phyloP scores from a whole-genome alignment of 2,329 filamentous ascomycete genomes.

The Alternaria solani region DNA sequence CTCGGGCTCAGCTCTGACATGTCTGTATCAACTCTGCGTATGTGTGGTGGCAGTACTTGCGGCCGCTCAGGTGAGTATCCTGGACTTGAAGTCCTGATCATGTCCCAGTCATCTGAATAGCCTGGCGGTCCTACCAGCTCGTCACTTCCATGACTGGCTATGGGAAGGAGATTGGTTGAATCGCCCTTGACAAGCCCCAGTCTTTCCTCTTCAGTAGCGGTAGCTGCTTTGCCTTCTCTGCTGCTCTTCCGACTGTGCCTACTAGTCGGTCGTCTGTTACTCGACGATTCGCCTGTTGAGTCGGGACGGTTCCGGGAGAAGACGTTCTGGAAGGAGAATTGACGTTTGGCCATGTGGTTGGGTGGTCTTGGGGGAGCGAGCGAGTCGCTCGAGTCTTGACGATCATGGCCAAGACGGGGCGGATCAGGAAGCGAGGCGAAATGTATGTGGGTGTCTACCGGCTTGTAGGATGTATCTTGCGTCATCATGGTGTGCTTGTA shows the following conservation, averaged over 20 bases:
- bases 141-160: constrained; percentile 32
- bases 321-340: constrained; percentile 92
- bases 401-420: constrained; percentile 42
- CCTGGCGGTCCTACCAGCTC: constrained; percentile 24
- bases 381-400: constrained; percentile 54
- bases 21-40: constrained; percentile 20
- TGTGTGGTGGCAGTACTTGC: background rate
- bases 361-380: constrained; percentile 65
- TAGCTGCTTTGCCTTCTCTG: constrained; percentile 49
- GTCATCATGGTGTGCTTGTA: constrained; percentile 58
- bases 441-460: constrained; percentile 52
- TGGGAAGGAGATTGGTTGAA: constrained; percentile 48
- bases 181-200: constrained; percentile 84
- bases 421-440: constrained; percentile 52
- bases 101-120: constrained; percentile 28
- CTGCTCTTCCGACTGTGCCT: constrained; percentile 45
- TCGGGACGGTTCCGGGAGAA: constrained; percentile 64
- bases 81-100: constrained; percentile 17
- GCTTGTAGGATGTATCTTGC: constrained; percentile 58
- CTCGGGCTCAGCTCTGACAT: constrained; percentile 7
- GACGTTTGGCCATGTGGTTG: constrained; percentile 68
- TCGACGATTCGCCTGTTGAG: constrained; percentile 33
- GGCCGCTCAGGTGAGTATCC: constrained; percentile 16
- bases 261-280: constrained; percentile 34
- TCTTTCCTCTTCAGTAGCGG: constrained; percentile 80